phyloP scores from a whole-genome alignment of 768 basidiomycete species.

The Phylloporus sp. region DNA sequence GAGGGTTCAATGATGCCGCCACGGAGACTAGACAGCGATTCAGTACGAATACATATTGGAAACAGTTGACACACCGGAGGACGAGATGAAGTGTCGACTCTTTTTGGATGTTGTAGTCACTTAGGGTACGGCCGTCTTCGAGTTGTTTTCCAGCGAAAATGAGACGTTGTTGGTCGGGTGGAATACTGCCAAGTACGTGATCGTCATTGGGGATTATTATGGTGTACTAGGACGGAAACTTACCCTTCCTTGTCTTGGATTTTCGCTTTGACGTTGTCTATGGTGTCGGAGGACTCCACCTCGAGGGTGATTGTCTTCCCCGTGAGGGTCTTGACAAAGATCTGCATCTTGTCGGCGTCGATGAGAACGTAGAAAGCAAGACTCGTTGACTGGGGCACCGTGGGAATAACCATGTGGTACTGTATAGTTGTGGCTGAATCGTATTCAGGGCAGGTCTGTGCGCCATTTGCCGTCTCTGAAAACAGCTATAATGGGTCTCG shows the following conservation, averaged over 20 bases:
- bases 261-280: conserved; percentile 28
- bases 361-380: not conserved
- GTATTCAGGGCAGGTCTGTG: conserved; percentile 23
- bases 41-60: not conserved
- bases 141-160: conserved; percentile 92
- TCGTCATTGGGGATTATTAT: not conserved
- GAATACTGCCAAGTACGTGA: conserved; percentile 32
- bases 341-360: conserved; percentile 46
- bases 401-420: conserved; percentile 20
- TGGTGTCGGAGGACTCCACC: conserved; percentile 27
- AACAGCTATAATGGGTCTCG: not conserved
- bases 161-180: conserved; percentile 25
- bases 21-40: conserved; percentile 11
- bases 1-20: conserved; percentile 99
- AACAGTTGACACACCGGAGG: conserved; percentile 60
- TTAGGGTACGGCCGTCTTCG: conserved; percentile 94
- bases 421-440: conserved; percentile 32
- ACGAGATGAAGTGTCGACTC: conserved; percentile 97
- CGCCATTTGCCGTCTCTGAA: conserved; percentile 1
- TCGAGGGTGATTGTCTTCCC: conserved; percentile 30
- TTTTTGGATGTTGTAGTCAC: conserved; percentile 98
- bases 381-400: conserved; percentile 1
- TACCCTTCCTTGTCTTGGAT: conserved; percentile 69
- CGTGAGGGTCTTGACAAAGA: conserved; percentile 88
- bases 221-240: conserved; percentile 2